Conservation (phyloP, 192 early-diverging fungal species). For the Podochytrium sp. region DNA sequence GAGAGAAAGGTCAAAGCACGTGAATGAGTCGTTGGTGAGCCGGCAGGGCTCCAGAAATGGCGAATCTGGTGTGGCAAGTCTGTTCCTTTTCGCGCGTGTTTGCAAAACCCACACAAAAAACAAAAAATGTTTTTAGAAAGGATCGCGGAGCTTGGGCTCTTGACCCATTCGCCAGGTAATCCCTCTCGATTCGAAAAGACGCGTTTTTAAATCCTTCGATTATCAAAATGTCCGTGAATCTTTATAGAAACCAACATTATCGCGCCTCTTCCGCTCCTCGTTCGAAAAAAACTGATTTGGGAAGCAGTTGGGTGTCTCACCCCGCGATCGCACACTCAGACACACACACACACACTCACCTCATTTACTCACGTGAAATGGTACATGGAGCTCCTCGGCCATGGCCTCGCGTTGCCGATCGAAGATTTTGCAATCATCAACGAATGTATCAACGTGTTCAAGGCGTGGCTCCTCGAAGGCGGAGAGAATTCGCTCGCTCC, state of each 20-base stretch:
- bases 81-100: too few relatives aligned
- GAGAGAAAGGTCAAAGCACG: too few relatives aligned
- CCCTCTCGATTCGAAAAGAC: too few relatives aligned
- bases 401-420: constrained; percentile 78
- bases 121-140: constrained; percentile 75
- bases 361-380: constrained; percentile 80
- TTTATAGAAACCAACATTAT: constrained; percentile 74
- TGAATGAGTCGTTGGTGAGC: too few relatives aligned
- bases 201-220: not conserved
- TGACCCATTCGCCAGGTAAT: constrained; percentile 77
- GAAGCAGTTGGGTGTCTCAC: constrained; percentile 66
- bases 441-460: constrained; percentile 71
- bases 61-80: too few relatives aligned
- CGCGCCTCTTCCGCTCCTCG: constrained; percentile 64
- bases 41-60: too few relatives aligned
- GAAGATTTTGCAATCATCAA: constrained; percentile 74
- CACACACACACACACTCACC: constrained; percentile 57
- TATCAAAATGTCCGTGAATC: not conserved
- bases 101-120: not conserved
- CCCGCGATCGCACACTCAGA: constrained; percentile 37
- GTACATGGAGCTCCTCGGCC: constrained; percentile 86
- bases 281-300: constrained; percentile 65
- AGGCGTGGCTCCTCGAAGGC: constrained; percentile 70
- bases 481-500: not conserved
- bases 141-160: constrained; percentile 70